Base-by-base conservation (phyloP, 1,284 basidiomycete genomes). In the Heterobasidion annosum region DNA sequence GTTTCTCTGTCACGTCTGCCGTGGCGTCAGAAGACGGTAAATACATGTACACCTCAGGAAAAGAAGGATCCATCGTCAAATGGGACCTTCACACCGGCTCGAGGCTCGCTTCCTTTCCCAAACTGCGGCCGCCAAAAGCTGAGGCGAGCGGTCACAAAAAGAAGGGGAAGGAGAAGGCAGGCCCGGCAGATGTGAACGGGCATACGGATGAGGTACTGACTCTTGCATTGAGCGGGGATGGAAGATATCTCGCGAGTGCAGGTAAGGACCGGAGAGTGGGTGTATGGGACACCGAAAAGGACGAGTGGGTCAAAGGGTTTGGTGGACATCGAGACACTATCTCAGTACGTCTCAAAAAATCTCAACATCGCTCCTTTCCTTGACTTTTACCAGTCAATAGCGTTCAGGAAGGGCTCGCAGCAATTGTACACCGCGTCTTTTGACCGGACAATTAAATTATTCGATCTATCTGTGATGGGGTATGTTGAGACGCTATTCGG, bases 401-500 rank as follows among this genome's bases (percentile, higher is more conserved):
- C 83, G 0, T 93, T 99, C 67, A 88, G 93, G 10, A 87, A 90
- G 65, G 82, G 83, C n/a, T 85, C 88, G 1, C 76, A 88, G 40
- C 90, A 93, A 63, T 76, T 98, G 40, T 96, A 96, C 62, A 87
- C 88, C 0, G 88, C 84, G 10, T 97, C 93, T 0, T 85, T 89
- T 57, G 96, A 98, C 65, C 88, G 96, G 9, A 95, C 93, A 8
- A 69, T 98, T 51, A 96, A 97, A 68, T 78, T 98, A 15, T 97
- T 91, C 66, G 93, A 95, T 62, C 75, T 94, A 15, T 73, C 76
- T 5, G 84, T 86, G 4, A 82, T 97, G 73, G 91, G 91, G 4
- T 95, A 96, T 65, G 87, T 98, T 56, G 97, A 99, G 68, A 98
- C 96, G 10, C 77, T 99, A 8, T 99, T 98, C 66, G 96, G 96